A percentile compares a stretch with the other conserved stretches of the same genome.
phyloP scores from a whole-genome alignment of 208 protist species.

The Jaenimonas drosophilae region DNA sequence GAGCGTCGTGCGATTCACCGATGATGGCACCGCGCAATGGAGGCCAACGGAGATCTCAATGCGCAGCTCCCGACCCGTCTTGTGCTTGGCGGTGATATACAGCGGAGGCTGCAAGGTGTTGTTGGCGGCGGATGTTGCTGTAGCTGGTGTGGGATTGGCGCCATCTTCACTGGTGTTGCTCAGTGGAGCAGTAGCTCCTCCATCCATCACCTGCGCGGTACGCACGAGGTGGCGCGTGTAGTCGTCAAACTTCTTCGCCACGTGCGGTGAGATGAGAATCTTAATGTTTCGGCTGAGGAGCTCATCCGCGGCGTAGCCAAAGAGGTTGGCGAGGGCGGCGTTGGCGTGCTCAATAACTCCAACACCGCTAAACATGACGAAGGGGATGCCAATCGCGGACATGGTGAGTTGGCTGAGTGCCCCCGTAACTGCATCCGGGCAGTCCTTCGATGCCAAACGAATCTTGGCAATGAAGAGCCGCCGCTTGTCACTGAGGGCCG shows the following conservation, averaged over 20 bases:
- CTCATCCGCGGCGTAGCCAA: conserved; percentile 10
- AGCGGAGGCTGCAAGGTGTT: no score
- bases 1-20: not conserved
- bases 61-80: not conserved
- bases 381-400: not conserved
- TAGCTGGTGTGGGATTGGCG: not conserved
- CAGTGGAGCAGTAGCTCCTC: not conserved
- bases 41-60: not conserved
- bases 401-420: conserved; percentile 5
- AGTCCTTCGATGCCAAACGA: conserved; percentile 3
- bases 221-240: not conserved
- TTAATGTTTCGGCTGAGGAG: conserved; percentile 9
- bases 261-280: conserved; percentile 10
- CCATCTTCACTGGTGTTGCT: not conserved
- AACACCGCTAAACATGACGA: conserved; percentile 4
- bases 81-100: not conserved
- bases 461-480: conserved; percentile 7
- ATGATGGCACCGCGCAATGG: not conserved
- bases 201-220: not conserved
- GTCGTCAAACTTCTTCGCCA: not conserved
- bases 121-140: no score
- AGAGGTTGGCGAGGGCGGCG: conserved; percentile 2
- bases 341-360: conserved; percentile 11
- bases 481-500: no score
- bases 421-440: conserved; percentile 1